These are phyloP conservation scores for Chlamydomonas sphaeroides DNA, from an alignment of 139 green algal species.

Conservation along the genomic window DNA sequence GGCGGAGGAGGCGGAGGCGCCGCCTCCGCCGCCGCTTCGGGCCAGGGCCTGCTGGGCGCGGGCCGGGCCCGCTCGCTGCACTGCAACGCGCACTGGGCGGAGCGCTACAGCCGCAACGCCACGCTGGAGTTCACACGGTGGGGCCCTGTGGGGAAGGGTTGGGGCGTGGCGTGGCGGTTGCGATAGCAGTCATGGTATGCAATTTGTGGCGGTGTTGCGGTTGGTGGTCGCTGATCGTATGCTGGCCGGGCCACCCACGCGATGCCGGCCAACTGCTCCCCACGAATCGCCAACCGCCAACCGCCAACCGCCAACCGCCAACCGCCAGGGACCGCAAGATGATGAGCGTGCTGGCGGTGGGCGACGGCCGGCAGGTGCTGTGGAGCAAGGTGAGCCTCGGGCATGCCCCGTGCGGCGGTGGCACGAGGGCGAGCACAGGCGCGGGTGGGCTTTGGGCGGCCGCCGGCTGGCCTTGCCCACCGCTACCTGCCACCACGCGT, in stretches of 20 bases:
- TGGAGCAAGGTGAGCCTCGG: conserved; percentile 81
- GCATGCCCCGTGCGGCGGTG: no score
- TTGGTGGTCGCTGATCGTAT: neutral
- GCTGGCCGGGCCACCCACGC: no score
- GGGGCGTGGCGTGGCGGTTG: neutral
- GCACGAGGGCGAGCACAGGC: no score
- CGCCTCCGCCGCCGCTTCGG: neutral
- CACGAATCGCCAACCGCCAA: no score
- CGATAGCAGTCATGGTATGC: no score
- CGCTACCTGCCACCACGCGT: no score
- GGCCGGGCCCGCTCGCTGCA: conserved; percentile 4
- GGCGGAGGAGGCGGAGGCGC: neutral
- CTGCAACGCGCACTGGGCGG: conserved; percentile 78
- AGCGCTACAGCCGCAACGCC: conserved; percentile 53
- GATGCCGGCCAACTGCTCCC: no score
- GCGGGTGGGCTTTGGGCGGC: no score
- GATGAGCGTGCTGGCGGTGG: conserved; percentile 85
- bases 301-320: neutral
- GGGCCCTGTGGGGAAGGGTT: neutral
- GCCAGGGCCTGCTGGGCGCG: no score
- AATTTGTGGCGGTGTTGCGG: no score
- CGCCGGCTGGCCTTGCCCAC: no score
- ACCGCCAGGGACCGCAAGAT: conserved; percentile 84
- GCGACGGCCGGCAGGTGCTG: conserved; percentile 45
- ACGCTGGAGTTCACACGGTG: conserved; percentile 85